A percentile compares a stretch with the other conserved stretches of the same genome.
Evolutionary conservation across 2,329 filamentous ascomycete genomes (phyloP).

Genomic region (Fonsecaea pedrosoi): DNA sequence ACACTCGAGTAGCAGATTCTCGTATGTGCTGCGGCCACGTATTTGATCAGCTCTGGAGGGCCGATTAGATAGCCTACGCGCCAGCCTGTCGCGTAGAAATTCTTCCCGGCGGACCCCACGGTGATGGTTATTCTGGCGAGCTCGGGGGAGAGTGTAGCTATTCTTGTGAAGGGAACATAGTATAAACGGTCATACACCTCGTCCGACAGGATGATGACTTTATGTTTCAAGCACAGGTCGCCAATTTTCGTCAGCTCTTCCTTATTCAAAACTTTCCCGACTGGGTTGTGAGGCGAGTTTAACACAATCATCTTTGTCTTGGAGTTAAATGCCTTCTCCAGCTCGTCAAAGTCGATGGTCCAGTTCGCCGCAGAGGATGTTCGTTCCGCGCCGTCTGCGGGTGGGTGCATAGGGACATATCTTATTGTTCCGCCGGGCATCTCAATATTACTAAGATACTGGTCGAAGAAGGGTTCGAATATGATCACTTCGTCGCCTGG

Average conservation of each 20-base stretch:
- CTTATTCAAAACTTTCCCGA: slow-evolving; percentile 91
- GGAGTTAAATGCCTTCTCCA: slow-evolving; percentile 80
- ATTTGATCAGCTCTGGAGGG: slow-evolving; percentile 83
- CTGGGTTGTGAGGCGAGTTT: slow-evolving; percentile 79
- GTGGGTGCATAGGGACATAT: slow-evolving; percentile 94
- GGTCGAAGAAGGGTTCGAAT: slow-evolving; percentile 98
- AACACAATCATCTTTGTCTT: slow-evolving; percentile 94
- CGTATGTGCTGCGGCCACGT: slow-evolving; percentile 90
- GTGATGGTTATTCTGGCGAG: slow-evolving; percentile 87
- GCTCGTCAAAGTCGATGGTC: slow-evolving; percentile 81
- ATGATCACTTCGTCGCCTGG: slow-evolving; percentile 94
- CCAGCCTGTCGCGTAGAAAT: slow-evolving; percentile 98
- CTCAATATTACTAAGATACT: slow-evolving; percentile 98
- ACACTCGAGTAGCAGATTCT: slow-evolving; percentile 96
- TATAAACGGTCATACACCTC: slow-evolving; percentile 95
- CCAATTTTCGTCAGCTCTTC: slow-evolving; percentile 85
- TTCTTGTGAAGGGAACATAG: slow-evolving; percentile 93
- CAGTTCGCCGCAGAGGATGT: slow-evolving; percentile 88
- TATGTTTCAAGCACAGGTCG: slow-evolving; percentile 86
- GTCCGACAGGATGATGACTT: slow-evolving; percentile 90
- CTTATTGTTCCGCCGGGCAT: slow-evolving; percentile 96
- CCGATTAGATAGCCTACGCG: slow-evolving; percentile 95
- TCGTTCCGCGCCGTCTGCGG: slow-evolving; percentile 75
- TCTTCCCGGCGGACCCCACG: slow-evolving; percentile 95
- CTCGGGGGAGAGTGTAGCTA: slow-evolving; percentile 88